phyloP scores from a whole-genome alignment of 768 basidiomycete species.

The Boletales sp. region DNA sequence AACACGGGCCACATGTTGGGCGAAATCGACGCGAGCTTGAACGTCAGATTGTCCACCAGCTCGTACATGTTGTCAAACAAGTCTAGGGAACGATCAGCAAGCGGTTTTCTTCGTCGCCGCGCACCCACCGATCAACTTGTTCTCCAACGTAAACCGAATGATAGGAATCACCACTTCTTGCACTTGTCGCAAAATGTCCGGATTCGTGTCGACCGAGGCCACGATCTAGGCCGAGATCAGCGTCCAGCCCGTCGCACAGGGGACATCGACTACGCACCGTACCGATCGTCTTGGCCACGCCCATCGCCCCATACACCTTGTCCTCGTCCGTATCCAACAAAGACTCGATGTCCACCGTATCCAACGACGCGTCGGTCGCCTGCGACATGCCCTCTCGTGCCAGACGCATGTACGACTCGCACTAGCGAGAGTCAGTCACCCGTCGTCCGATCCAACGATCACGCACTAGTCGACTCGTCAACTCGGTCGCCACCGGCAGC shows the following conservation, averaged over 20 bases:
- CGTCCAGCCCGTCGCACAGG: background rate
- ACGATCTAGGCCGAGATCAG: slow-evolving; percentile 54
- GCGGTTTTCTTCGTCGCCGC: background rate
- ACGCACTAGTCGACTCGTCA: slow-evolving; percentile 73
- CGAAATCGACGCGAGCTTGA: slow-evolving; percentile 71
- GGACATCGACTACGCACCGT: slow-evolving; percentile 42
- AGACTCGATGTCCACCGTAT: slow-evolving; percentile 54
- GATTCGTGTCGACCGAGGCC: slow-evolving; percentile 65
- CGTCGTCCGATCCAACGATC: no score
- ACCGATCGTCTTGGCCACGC: slow-evolving; percentile 79
- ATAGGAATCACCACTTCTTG: slow-evolving; percentile 81
- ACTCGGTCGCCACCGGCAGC: slow-evolving; percentile 78
- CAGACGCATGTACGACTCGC: slow-evolving; percentile 79
- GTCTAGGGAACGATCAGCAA: slow-evolving; percentile 40
- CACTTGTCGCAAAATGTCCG: slow-evolving; percentile 72
- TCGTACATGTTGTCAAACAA: slow-evolving; percentile 87
- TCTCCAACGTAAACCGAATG: slow-evolving; percentile 72
- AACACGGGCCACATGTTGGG: slow-evolving; percentile 87
- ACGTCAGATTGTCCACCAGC: slow-evolving; percentile 79
- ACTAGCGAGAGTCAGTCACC: no score
- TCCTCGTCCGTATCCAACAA: slow-evolving; percentile 66
- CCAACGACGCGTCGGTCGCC: slow-evolving; percentile 45
- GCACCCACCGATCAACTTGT: slow-evolving; percentile 66
- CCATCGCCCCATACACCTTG: slow-evolving; percentile 86
- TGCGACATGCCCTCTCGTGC: slow-evolving; percentile 61